Conservation (phyloP, 2,329 filamentous ascomycete genomes). For the Aspergillus brasiliensis region DNA sequence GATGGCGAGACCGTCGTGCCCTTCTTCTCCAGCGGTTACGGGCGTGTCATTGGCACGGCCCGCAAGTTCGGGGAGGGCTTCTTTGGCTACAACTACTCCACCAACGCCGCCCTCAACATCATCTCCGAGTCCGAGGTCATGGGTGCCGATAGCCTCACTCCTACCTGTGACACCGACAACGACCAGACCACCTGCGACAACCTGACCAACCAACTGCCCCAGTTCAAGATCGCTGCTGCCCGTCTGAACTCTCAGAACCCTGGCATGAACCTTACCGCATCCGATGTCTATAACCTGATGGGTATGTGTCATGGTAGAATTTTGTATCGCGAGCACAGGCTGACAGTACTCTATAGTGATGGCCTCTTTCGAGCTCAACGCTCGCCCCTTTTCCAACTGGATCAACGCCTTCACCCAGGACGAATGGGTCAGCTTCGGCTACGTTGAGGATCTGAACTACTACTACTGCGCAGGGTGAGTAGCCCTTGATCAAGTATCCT, state of each 20-base stretch:
- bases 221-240: slow-evolving; percentile 22
- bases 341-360: slow-evolving; percentile 15
- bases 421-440: slow-evolving; percentile 25
- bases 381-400: slow-evolving; percentile 24
- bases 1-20: slow-evolving; percentile 19
- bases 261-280: slow-evolving; percentile 19
- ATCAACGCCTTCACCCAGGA: slow-evolving; percentile 27
- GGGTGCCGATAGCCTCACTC: slow-evolving; percentile 25
- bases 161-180: slow-evolving; percentile 19
- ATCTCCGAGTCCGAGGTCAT: slow-evolving; percentile 21
- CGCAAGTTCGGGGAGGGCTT: slow-evolving; percentile 28
- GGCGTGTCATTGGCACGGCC: slow-evolving; percentile 26
- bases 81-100: slow-evolving; percentile 25
- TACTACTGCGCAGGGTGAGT: slow-evolving; percentile 27
- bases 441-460: slow-evolving; percentile 22
- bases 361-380: slow-evolving; percentile 24
- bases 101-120: slow-evolving; percentile 24
- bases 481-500: neutral
- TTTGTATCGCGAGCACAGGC: neutral
- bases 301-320: slow-evolving; percentile 9
- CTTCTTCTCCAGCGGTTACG: slow-evolving; percentile 22
- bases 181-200: slow-evolving; percentile 12
- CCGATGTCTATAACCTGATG: slow-evolving; percentile 26
- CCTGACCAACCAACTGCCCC: slow-evolving; percentile 9
- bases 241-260: slow-evolving; percentile 24